A percentile compares a stretch with the other conserved stretches of the same genome.
These are phyloP conservation scores for Calonectria crousiana DNA, from an alignment of 2,329 filamentous ascomycete genomes.

Conservation along the genomic window DNA sequence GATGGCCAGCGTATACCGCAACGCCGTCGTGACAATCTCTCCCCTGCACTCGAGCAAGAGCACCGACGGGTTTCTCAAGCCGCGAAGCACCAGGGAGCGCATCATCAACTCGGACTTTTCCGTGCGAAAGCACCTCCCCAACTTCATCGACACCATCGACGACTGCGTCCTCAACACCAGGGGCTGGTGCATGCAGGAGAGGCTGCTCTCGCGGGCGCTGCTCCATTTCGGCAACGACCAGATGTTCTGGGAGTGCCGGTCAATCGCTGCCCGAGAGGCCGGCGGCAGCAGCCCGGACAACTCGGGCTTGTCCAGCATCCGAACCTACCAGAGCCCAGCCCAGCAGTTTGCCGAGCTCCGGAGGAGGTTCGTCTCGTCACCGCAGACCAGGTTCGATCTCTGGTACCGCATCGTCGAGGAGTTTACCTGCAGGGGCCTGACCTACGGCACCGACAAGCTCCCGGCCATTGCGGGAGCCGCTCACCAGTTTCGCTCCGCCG, in stretches of 20 bases:
- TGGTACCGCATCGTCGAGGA: slow-evolving; percentile 2
- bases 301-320: not conserved
- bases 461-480: not conserved
- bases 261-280: not conserved
- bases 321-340: not conserved
- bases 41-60: not conserved
- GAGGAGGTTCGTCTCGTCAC: not conserved
- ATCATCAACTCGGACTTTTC: not conserved
- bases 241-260: slow-evolving; percentile 1
- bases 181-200: slow-evolving; percentile 4
- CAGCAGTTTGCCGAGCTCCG: not conserved
- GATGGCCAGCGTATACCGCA: not conserved
- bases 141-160: not conserved
- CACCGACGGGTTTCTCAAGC: not conserved
- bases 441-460: not conserved
- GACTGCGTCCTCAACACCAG: not conserved
- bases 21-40: not conserved
- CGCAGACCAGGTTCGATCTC: not conserved
- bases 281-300: not conserved
- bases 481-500: not conserved
- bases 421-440: not conserved
- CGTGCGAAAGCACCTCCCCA: not conserved
- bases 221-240: not conserved
- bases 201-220: not conserved
- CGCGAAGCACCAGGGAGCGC: not conserved